Evolutionary conservation across 2,329 filamentous ascomycete genomes (phyloP).

Genomic region (Fonsecaea pugnacius): DNA sequence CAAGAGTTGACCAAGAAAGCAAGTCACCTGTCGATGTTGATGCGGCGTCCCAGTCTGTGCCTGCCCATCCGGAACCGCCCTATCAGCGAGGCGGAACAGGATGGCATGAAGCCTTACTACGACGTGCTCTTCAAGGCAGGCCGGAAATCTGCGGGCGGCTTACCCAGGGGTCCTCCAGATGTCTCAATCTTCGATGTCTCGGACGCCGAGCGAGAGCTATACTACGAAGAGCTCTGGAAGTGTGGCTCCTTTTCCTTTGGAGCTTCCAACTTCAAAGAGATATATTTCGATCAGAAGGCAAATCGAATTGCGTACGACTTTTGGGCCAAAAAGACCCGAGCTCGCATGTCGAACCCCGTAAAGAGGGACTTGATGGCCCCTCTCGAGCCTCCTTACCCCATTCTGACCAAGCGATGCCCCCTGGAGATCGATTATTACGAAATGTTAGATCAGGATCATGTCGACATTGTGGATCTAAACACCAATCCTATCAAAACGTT

Average conservation of each 20-base stretch:
- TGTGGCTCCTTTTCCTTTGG: conserved; percentile 61
- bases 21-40: conserved; percentile 57
- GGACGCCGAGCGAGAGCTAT: too few relatives aligned
- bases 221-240: conserved; percentile 55
- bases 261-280: conserved; percentile 57
- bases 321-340: conserved; percentile 59
- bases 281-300: conserved; percentile 50
- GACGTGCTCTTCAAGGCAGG: conserved; percentile 40
- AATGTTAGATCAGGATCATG: conserved; percentile 51
- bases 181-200: too few relatives aligned
- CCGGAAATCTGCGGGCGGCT: conserved; percentile 59
- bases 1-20: conserved; percentile 63
- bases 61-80: conserved; percentile 62
- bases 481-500: conserved; percentile 40
- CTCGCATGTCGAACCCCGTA: conserved; percentile 55
- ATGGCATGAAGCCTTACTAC: conserved; percentile 48
- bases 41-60: conserved; percentile 60
- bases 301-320: conserved; percentile 62
- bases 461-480: conserved; percentile 54
- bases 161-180: conserved; percentile 40
- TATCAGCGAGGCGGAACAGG: conserved; percentile 56
- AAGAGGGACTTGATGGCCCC: conserved; percentile 61
- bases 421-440: conserved; percentile 60
- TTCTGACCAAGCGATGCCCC: conserved; percentile 57
- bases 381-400: conserved; percentile 57